phyloP scores from a whole-genome alignment of 2,329 filamentous ascomycete genomes.

The Venturia carpophila region DNA sequence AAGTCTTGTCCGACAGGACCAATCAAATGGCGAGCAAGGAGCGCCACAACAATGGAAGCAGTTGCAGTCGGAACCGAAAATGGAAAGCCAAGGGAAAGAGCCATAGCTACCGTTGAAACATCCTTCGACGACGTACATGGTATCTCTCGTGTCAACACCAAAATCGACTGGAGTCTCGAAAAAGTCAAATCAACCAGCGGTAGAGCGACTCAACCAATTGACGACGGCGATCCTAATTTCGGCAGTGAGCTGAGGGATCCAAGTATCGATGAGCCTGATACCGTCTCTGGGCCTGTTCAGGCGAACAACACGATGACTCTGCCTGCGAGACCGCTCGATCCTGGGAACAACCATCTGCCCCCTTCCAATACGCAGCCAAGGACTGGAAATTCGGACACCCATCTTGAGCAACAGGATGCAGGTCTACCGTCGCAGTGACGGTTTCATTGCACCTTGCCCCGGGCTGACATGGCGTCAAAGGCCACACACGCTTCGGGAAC shows the following conservation, averaged over 20 bases:
- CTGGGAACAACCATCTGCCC: constrained; percentile 9
- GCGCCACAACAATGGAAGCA: constrained; percentile 37
- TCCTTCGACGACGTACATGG: constrained; percentile 26
- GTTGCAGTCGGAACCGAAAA: constrained; percentile 39
- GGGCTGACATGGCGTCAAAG: constrained; percentile 37
- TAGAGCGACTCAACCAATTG: constrained; percentile 31
- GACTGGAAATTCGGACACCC: constrained; percentile 14
- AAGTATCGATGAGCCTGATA: neutral
- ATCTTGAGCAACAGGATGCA: constrained; percentile 15
- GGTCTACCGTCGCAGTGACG: neutral
- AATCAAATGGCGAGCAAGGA: constrained; percentile 37
- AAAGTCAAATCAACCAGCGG: constrained; percentile 29
- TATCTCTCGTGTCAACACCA: constrained; percentile 24
- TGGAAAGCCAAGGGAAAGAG: constrained; percentile 32
- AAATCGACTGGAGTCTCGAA: constrained; percentile 24
- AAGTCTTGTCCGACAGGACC: constrained; percentile 41
- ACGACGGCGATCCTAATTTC: constrained; percentile 19
- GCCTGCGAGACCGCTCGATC: constrained; percentile 11
- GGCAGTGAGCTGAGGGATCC: constrained; percentile 5
- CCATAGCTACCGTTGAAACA: constrained; percentile 35
- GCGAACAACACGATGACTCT: neutral
- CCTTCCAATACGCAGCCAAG: constrained; percentile 16
- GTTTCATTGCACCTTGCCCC: constrained; percentile 20
- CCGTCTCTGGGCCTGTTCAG: neutral
- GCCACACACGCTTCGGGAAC: constrained; percentile 38